Evolutionary conservation across 163 green algal genomes (phyloP).

Genomic region (Coccomyxa subellipsoidea): DNA sequence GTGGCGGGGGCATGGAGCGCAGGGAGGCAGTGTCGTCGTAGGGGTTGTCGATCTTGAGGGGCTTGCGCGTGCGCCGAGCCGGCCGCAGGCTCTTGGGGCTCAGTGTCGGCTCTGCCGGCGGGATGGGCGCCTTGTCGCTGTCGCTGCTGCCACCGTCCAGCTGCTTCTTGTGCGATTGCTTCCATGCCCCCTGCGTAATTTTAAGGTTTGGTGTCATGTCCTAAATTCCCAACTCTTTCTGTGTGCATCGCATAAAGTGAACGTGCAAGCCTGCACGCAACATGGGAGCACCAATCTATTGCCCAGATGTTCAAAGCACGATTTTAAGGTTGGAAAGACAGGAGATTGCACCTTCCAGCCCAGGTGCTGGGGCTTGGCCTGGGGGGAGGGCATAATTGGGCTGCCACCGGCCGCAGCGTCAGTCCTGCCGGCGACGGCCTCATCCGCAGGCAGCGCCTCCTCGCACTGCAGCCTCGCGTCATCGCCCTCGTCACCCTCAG

Average conservation of each 20-base stretch:
- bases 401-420: background rate
- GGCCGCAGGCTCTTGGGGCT: conserved; percentile 10
- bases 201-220: no score
- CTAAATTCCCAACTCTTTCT: no score
- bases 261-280: no score
- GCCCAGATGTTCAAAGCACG: no score
- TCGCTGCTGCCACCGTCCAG: background rate
- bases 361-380: conserved; percentile 1
- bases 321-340: background rate
- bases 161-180: conserved; percentile 7
- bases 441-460: background rate
- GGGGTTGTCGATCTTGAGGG: conserved; percentile 5
- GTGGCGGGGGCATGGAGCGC: background rate
- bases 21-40: background rate
- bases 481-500: background rate
- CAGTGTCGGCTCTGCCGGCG: background rate
- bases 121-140: background rate
- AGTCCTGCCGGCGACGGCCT: background rate
- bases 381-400: background rate
- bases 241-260: no score
- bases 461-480: background rate
- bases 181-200: conserved; percentile 1
- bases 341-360: background rate
- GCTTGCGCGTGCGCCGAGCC: conserved; percentile 4
- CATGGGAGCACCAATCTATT: background rate